Evolutionary conservation across 2,329 filamentous ascomycete genomes (phyloP).

Genomic region (Botryosphaeria dothidea): DNA sequence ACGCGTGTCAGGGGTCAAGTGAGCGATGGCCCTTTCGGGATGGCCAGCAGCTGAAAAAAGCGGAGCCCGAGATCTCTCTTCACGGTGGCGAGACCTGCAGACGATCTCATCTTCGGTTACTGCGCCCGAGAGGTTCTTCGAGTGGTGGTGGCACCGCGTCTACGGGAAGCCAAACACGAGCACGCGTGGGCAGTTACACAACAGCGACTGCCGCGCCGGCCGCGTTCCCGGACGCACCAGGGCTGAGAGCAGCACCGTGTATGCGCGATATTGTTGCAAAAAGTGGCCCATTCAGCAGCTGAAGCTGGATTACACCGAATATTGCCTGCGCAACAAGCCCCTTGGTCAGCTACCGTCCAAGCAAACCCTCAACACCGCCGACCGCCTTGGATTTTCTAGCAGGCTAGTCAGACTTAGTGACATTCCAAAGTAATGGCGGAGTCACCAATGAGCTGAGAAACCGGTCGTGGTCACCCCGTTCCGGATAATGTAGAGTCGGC

Average conservation of each 20-base stretch:
- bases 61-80: background rate
- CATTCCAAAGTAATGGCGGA: background rate
- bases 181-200: background rate
- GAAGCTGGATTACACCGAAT: background rate
- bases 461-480: background rate
- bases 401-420: background rate
- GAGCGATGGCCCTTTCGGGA: background rate
- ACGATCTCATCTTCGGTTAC: background rate
- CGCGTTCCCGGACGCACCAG: background rate
- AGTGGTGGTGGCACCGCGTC: background rate
- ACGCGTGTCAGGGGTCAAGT: background rate
- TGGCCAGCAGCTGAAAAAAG: background rate
- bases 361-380: background rate
- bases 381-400: background rate
- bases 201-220: background rate
- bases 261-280: background rate
- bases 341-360: background rate
- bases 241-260: background rate
- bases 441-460: background rate
- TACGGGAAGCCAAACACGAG: background rate
- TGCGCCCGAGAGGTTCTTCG: constrained; percentile 1
- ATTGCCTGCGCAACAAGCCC: background rate
- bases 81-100: constrained; percentile 9
- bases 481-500: background rate
- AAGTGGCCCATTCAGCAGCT: background rate